Conservation (phyloP, 768 basidiomycete species). For the Terana coerulea region DNA sequence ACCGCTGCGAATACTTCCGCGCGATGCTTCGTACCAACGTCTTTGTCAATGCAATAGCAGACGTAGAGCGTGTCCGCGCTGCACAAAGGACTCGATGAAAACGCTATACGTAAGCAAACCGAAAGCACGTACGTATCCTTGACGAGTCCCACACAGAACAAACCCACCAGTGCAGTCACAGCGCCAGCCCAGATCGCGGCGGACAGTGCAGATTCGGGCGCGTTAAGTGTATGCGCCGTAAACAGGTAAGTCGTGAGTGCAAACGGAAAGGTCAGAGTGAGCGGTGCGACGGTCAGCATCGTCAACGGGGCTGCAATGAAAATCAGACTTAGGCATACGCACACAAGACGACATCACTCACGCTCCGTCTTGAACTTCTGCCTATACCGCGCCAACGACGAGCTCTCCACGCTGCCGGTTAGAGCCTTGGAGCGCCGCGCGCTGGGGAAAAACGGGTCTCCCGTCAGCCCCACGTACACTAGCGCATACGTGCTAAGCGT, state of each 20-base stretch:
- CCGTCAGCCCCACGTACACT: conserved; percentile 53
- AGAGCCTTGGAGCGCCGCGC: conserved; percentile 54
- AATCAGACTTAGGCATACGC: neutral
- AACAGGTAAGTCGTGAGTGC: conserved; percentile 83
- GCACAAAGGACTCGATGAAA: neutral
- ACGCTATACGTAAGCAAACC: neutral
- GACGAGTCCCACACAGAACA: conserved; percentile 80
- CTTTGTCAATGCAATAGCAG: conserved; percentile 64
- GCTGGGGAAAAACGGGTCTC: conserved; percentile 48
- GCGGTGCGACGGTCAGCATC: conserved; percentile 70
- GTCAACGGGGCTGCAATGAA: conserved; percentile 52
- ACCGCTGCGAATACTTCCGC: conserved; percentile 56
- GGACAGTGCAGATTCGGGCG: conserved; percentile 69
- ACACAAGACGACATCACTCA: conserved; percentile 28
- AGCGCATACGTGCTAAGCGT: conserved; percentile 58
- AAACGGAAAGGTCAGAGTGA: conserved; percentile 79
- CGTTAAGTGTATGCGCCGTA: conserved; percentile 74
- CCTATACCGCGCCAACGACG: conserved; percentile 35
- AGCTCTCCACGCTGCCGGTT: conserved; percentile 51
- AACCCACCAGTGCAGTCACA: conserved; percentile 75
- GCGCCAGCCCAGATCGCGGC: conserved; percentile 75
- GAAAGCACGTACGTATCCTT: conserved; percentile 57
- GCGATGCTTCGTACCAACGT: conserved; percentile 45
- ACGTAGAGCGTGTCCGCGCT: conserved; percentile 65
- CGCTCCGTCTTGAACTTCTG: conserved; percentile 56